Conservation (phyloP, 805 yeast species). For the Zygosaccharomyces rouxii region DNA sequence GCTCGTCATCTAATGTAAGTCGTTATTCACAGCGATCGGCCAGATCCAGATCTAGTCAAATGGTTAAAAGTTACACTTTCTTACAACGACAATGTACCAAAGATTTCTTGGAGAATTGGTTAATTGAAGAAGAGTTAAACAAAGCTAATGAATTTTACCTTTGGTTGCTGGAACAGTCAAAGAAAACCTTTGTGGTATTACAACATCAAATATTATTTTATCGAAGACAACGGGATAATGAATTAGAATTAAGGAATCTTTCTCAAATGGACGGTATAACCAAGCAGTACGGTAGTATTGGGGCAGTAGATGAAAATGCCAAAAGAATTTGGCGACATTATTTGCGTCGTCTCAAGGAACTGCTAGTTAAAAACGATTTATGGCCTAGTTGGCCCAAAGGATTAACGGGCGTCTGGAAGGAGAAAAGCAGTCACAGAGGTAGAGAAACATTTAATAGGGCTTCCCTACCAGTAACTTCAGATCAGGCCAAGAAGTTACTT, state of each 20-base stretch:
- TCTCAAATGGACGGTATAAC: not conserved
- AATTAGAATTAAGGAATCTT: not conserved
- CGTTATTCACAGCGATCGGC: not conserved
- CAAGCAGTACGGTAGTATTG: conserved; percentile 10
- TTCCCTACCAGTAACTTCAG: conserved; percentile 13
- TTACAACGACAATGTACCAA: conserved; percentile 18
- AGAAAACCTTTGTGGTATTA: conserved; percentile 22
- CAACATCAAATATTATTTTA: conserved; percentile 25
- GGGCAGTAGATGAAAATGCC: conserved; percentile 4
- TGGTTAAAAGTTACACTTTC: conserved; percentile 8
- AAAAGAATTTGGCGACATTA: conserved; percentile 4
- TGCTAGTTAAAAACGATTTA: conserved; percentile 23
- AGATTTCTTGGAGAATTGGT: conserved; percentile 34
- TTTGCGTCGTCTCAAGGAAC: conserved; percentile 6
- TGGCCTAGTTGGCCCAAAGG: conserved; percentile 33
- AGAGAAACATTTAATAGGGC: conserved; percentile 17
- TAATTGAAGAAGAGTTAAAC: conserved; percentile 26
- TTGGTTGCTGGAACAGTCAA: conserved; percentile 30
- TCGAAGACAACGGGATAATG: conserved; percentile 11
- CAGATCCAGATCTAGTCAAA: not conserved
- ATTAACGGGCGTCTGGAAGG: conserved; percentile 6
- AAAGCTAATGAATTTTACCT: conserved; percentile 34
- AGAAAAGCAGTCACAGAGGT: conserved; percentile 11
- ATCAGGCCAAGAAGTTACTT: conserved; percentile 20
- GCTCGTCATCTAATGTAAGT: not conserved